These are phyloP conservation scores for Chlorella sp. DNA, from an alignment of 139 green algal genomes.

Conservation along the genomic window DNA sequence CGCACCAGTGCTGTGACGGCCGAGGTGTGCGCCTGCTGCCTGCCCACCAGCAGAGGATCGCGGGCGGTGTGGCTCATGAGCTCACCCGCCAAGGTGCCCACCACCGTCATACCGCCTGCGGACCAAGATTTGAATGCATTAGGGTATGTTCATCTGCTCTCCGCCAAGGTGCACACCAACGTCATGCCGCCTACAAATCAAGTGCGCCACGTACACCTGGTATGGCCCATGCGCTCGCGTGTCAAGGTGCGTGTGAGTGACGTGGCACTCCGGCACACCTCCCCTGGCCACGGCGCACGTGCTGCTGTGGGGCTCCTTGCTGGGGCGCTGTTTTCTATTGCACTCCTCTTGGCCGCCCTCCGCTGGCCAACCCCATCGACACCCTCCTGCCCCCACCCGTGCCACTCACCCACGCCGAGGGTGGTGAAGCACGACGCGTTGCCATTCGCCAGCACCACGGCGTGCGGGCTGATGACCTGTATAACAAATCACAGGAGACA, in stretches of 20 bases:
- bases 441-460: conserved; percentile 19
- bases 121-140: too few relatives aligned
- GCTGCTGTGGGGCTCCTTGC: not conserved
- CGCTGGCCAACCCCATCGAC: too few relatives aligned
- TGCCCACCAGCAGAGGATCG: conserved; percentile 6
- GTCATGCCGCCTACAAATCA: not conserved
- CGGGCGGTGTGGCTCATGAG: conserved; percentile 18
- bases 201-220: not conserved
- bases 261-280: too few relatives aligned
- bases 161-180: too few relatives aligned
- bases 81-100: conserved; percentile 17
- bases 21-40: conserved; percentile 17
- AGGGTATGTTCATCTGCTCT: too few relatives aligned
- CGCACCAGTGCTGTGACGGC: conserved; percentile 24
- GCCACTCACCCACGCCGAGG: conserved; percentile 21
- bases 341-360: too few relatives aligned
- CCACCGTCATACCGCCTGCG: conserved; percentile 23
- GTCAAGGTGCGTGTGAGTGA: not conserved
- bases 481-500: too few relatives aligned
- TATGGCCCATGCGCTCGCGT: not conserved
- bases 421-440: conserved; percentile 22
- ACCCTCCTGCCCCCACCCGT: too few relatives aligned
- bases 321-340: too few relatives aligned
- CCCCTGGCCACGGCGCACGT: too few relatives aligned
- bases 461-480: conserved; percentile 33